Evolutionary conservation across 768 basidiomycete genomes (phyloP).

Genomic region (Holtermannia corniformis): DNA sequence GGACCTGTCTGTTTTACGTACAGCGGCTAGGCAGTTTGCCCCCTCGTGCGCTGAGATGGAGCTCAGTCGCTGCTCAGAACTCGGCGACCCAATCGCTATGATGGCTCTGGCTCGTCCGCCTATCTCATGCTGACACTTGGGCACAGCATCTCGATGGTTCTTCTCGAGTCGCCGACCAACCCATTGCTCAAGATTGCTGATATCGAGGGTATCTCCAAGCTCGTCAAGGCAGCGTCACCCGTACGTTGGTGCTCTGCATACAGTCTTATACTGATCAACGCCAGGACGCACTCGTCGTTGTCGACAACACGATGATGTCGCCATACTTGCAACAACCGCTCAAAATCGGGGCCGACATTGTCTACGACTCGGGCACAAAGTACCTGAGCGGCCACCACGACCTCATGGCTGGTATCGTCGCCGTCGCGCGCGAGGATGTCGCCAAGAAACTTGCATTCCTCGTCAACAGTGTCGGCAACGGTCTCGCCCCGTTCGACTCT

Average conservation of each 20-base stretch:
- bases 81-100: too few relatives aligned
- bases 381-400: conserved; percentile 98
- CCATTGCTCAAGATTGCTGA: conserved; percentile 92
- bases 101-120: too few relatives aligned
- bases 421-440: conserved; percentile 81
- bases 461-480: conserved; percentile 90
- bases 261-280: background rate
- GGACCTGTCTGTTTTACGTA: too few relatives aligned
- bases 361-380: conserved; percentile 96
- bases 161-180: conserved; percentile 95
- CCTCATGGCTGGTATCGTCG: conserved; percentile 94
- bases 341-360: conserved; percentile 91
- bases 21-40: too few relatives aligned
- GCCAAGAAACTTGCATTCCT: conserved; percentile 83
- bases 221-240: conserved; percentile 55
- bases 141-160: conserved; percentile 60
- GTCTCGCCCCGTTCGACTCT: conserved; percentile 85
- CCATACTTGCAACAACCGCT: conserved; percentile 92
- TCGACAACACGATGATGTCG: conserved; percentile 99
- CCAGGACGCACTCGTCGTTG: conserved; percentile 37
- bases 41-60: too few relatives aligned
- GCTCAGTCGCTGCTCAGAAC: too few relatives aligned
- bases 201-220: conserved; percentile 66
- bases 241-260: conserved; percentile 2
- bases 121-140: background rate